phyloP scores from a whole-genome alignment of 169 alveolate species.

The Cyclospora cayetanensis region DNA sequence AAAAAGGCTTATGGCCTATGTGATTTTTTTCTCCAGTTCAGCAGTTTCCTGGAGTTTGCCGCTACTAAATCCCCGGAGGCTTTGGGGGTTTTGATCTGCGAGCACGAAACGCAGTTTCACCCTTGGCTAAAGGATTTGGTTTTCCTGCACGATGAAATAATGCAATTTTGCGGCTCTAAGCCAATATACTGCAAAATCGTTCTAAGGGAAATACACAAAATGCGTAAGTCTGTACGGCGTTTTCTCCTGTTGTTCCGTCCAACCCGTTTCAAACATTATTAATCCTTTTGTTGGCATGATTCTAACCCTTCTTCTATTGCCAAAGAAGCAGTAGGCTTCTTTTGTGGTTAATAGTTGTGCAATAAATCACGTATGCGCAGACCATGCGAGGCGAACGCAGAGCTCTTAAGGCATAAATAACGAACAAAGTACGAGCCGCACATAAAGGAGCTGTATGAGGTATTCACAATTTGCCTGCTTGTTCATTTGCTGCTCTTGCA shows the following conservation, averaged over 20 bases:
- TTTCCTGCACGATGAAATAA: neutral
- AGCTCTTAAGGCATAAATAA: too few relatives aligned
- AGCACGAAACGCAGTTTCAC: neutral
- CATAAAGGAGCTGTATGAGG: too few relatives aligned
- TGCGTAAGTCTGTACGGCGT: too few relatives aligned
- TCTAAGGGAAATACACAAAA: neutral
- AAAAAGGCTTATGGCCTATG: neutral
- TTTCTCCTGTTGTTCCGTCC: too few relatives aligned
- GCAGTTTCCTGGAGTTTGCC: neutral
- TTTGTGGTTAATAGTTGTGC: too few relatives aligned
- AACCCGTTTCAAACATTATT: too few relatives aligned
- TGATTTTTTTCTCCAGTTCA: neutral
- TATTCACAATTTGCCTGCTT: neutral
- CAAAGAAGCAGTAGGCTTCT: too few relatives aligned
- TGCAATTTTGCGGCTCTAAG: neutral
- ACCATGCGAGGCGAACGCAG: too few relatives aligned
- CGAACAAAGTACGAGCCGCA: too few relatives aligned
- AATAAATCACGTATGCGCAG: too few relatives aligned
- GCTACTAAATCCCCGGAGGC: neutral
- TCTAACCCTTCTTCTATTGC: too few relatives aligned
- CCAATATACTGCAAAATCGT: neutral
- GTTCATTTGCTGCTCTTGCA: neutral
- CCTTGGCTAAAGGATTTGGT: neutral
- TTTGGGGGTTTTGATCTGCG: neutral
- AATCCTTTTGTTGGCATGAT: too few relatives aligned